Evolutionary conservation across 2,329 filamentous ascomycete species (phyloP), one percentile per base, ranked within the genome.

Genomic region (Lachnellula willkommii): DNA sequence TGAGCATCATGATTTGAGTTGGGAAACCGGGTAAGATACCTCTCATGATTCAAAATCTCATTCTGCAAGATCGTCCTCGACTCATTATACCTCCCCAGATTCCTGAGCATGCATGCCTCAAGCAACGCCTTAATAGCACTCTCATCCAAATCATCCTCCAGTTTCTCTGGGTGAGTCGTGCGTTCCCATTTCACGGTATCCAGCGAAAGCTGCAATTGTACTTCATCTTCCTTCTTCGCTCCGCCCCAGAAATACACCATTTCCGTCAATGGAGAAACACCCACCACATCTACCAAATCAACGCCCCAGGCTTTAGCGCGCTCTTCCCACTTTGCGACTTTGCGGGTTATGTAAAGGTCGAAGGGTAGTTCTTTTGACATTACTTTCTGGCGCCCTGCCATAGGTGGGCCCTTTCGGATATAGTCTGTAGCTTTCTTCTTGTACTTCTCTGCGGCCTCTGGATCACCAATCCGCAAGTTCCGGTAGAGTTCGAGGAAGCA

Each of bases 171-270:
- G 4, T 70, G 60, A 5, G 73, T 75, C 0, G 81, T 82, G 73
- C 90, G 71, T 22, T 75, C 73, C 81, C 82, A 95, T 0, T 77
- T 75, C 11, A 96, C 73, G n/a, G 80, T 79, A 1, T 69, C 72
- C 39, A 90, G 69, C 0, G 84, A 89, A 43, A 77, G 73, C 48
- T 87, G 75, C 14, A 96, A 75, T 57, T 93, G 81, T 0, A 74
- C 73, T 1, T 73, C 65, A 2, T 80, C 76, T 89, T 96, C 95
- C 53, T 90, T 84, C 72, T 89, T 93, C 64, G 83, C 84, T 0
- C 92, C 93, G 67, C 90, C 92, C 92, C 92, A 97, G 65, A 97
- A 84, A 70, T 93, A 95, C 12, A 88, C 85, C 88, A 97, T 95
- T 74, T 97, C 94, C 66, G 91, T 83, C 0, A 90, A 77, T 0